Conservation (phyloP, 2,329 filamentous ascomycete genomes). For the Aspergillus sp. region DNA sequence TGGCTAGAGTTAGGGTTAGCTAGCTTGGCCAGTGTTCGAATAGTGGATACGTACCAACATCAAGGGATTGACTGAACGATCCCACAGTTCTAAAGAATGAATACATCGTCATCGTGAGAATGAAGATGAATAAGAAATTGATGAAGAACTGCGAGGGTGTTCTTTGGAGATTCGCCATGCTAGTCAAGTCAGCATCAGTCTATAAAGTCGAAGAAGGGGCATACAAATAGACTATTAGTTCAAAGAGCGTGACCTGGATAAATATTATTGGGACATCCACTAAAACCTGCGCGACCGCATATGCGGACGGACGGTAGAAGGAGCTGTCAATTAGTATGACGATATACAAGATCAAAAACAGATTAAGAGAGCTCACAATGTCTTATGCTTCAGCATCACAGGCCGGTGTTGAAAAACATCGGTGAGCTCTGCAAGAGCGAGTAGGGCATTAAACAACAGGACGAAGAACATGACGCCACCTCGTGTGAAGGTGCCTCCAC, state of each 20-base stretch:
- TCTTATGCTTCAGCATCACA: conserved; percentile 72
- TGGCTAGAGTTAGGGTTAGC: conserved; percentile 35
- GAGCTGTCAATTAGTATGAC: conserved; percentile 44
- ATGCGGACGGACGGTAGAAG: conserved; percentile 67
- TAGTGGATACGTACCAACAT: conserved; percentile 44
- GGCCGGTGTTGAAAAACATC: conserved; percentile 65
- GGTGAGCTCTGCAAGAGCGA: conserved; percentile 65
- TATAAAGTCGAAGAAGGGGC: conserved; percentile 6
- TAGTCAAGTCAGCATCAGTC: conserved; percentile 24
- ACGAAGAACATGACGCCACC: conserved; percentile 67
- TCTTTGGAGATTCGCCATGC: conserved; percentile 59
- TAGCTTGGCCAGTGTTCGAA: background rate
- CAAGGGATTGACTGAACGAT: conserved; percentile 54
- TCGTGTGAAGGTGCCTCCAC: conserved; percentile 61
- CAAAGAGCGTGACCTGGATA: conserved; percentile 62
- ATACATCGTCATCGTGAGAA: conserved; percentile 60
- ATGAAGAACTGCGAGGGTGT: conserved; percentile 68
- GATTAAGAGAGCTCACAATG: conserved; percentile 50
- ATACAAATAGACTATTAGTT: conserved; percentile 64
- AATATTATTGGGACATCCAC: conserved; percentile 63
- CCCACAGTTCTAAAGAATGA: conserved; percentile 58
- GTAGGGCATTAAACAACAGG: conserved; percentile 65
- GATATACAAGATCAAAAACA: too few relatives aligned
- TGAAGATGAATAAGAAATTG: conserved; percentile 59
- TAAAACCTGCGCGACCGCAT: conserved; percentile 61